A percentile compares a stretch with the other conserved stretches of the same genome.
Evolutionary conservation across 164 flowering plant genomes (phyloP).

Genomic region (Santalum album): DNA sequence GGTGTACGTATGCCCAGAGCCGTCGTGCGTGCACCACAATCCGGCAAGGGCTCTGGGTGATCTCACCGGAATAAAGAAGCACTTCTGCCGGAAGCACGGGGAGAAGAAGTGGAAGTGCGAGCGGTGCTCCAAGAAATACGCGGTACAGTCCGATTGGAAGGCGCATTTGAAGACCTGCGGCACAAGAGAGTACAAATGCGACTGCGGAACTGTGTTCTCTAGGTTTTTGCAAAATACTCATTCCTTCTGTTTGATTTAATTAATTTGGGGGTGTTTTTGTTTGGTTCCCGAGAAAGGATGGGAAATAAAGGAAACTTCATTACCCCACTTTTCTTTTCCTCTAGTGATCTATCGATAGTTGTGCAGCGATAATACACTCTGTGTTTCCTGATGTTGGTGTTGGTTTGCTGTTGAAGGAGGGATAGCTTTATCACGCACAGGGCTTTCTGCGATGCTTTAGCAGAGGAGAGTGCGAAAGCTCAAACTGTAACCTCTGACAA

Average conservation of each 20-base stretch:
- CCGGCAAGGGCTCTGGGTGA: constrained; percentile 80
- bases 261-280: neutral
- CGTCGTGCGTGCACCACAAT: constrained; percentile 67
- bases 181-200: constrained; percentile 72
- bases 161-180: constrained; percentile 91
- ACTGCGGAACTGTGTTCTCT: constrained; percentile 83
- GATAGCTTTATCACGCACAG: constrained; percentile 87
- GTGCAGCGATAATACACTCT: too few species aligned
- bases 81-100: constrained; percentile 77
- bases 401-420: constrained; percentile 32
- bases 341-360: too few species aligned
- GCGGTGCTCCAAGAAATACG: constrained; percentile 76
- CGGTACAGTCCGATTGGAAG: constrained; percentile 89
- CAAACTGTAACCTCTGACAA: constrained; percentile 16
- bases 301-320: too few species aligned
- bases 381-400: constrained; percentile 1
- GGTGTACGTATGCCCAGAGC: constrained; percentile 77
- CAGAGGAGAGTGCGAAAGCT: constrained; percentile 59
- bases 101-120: constrained; percentile 96
- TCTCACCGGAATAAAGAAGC: constrained; percentile 82
- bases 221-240: constrained; percentile 29
- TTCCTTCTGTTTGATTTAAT: neutral
- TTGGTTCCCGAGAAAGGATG: constrained; percentile 4
- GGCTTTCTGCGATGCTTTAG: constrained; percentile 83
- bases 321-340: too few species aligned